Conservation (phyloP, 2,329 filamentous ascomycete species). For the Zymoseptoria brevis region DNA sequence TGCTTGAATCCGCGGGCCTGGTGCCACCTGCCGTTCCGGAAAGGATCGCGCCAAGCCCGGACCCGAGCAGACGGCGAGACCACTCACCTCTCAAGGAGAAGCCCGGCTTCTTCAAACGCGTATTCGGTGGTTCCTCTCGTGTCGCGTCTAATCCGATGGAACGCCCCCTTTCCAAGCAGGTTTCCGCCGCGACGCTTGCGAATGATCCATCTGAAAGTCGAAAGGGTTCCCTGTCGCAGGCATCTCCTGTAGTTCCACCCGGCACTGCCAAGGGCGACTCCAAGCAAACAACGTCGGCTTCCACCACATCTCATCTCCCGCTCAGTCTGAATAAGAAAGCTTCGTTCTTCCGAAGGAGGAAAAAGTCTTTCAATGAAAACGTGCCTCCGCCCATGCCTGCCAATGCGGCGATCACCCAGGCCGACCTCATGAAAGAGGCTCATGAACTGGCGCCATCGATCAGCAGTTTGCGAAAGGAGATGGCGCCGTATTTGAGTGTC, state of each 20-base stretch:
- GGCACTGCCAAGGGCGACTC: slow-evolving; percentile 5
- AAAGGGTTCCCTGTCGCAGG: slow-evolving; percentile 12
- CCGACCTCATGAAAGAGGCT: slow-evolving; percentile 43
- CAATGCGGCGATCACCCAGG: slow-evolving; percentile 10
- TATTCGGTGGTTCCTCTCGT: slow-evolving; percentile 55
- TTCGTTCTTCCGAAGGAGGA: slow-evolving; percentile 86
- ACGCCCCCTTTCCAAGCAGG: slow-evolving; percentile 12
- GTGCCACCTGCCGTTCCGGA: slow-evolving; percentile 41
- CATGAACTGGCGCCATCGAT: slow-evolving; percentile 45
- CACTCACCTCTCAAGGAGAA: slow-evolving; percentile 40
- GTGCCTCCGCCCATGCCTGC: slow-evolving; percentile 45
- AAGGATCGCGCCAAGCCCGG: slow-evolving; percentile 39
- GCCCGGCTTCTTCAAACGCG: slow-evolving; percentile 84
- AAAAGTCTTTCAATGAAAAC: slow-evolving; percentile 58
- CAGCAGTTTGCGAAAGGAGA: slow-evolving; percentile 75
- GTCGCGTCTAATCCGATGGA: slow-evolving; percentile 17
- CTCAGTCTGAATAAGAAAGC: slow-evolving; percentile 72
- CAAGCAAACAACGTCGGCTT: slow-evolving; percentile 6
- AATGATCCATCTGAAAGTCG: slow-evolving; percentile 13
- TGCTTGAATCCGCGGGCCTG: slow-evolving; percentile 28
- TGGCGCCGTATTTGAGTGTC: slow-evolving; percentile 68
- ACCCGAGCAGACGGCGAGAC: slow-evolving; percentile 29
- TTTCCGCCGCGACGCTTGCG: slow-evolving; percentile 1
- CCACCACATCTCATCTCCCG: slow-evolving; percentile 10
- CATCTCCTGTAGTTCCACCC: slow-evolving; percentile 4